Evolutionary conservation across 2,329 filamentous ascomycete species (phyloP).

Genomic region (Exophiala xenobiotica): DNA sequence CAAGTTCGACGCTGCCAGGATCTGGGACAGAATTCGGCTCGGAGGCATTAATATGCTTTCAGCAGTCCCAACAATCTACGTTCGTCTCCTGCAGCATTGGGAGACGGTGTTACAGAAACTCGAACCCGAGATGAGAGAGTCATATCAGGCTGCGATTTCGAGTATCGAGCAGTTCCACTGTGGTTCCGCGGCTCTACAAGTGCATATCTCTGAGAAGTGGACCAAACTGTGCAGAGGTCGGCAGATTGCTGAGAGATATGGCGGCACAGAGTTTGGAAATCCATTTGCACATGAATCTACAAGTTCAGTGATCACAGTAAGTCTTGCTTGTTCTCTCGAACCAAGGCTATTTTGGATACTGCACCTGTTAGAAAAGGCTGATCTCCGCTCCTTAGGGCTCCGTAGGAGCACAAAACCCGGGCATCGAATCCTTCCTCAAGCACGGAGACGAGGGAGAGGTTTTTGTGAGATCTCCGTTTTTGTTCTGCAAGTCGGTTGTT

Average conservation of each 20-base stretch:
- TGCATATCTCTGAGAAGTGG: constrained; percentile 51
- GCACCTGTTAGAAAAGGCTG: constrained; percentile 6
- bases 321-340: constrained; percentile 28
- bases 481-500: constrained; percentile 37
- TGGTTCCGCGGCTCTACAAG: constrained; percentile 47
- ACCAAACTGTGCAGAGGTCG: constrained; percentile 39
- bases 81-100: constrained; percentile 37
- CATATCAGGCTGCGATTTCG: constrained; percentile 45
- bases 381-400: constrained; percentile 6
- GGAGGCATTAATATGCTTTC: constrained; percentile 37
- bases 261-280: constrained; percentile 44
- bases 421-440: constrained; percentile 40
- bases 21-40: constrained; percentile 37
- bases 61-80: constrained; percentile 43
- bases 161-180: constrained; percentile 19
- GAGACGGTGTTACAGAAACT: constrained; percentile 12
- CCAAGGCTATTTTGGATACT: constrained; percentile 21
- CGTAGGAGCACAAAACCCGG: constrained; percentile 37
- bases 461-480: constrained; percentile 38
- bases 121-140: constrained; percentile 20
- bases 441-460: constrained; percentile 49
- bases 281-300: constrained; percentile 30
- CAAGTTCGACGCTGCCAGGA: constrained; percentile 36
- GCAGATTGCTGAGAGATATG: constrained; percentile 43
- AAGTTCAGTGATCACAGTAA: constrained; percentile 25